Conservation (phyloP, 192 early-diverging fungal genomes). For the Backusella westeae region DNA sequence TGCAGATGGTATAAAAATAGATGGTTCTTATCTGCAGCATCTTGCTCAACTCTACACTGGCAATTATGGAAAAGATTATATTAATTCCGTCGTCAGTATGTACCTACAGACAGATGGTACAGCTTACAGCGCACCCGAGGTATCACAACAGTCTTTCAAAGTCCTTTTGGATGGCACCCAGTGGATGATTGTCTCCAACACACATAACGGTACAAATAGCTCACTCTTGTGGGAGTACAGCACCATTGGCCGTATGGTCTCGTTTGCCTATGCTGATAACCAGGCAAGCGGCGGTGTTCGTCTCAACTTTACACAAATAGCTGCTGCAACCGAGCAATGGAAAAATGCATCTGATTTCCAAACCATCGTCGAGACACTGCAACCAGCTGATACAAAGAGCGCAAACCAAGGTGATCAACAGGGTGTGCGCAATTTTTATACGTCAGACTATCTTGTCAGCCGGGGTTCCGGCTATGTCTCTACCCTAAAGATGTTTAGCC, state of each 20-base stretch:
- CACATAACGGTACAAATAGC: neutral
- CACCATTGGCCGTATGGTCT: constrained; percentile 26
- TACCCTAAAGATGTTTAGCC: constrained; percentile 27
- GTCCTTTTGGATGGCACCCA: constrained; percentile 23
- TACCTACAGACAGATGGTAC: constrained; percentile 13
- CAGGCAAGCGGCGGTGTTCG: constrained; percentile 18
- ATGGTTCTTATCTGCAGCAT: constrained; percentile 31
- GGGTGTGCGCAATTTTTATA: constrained; percentile 8
- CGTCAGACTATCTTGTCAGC: constrained; percentile 15
- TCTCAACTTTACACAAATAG: constrained; percentile 14
- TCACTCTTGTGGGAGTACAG: constrained; percentile 21
- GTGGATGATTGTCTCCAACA: constrained; percentile 24
- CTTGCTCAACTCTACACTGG: constrained; percentile 18
- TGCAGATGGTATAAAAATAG: constrained; percentile 23
- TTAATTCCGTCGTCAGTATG: constrained; percentile 12
- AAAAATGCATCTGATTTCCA: neutral
- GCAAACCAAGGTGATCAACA: neutral
- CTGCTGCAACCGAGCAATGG: constrained; percentile 16
- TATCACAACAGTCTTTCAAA: constrained; percentile 8
- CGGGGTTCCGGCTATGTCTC: constrained; percentile 11
- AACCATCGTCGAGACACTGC: neutral
- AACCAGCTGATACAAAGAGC: neutral
- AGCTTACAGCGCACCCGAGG: neutral
- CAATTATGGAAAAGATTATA: constrained; percentile 30
- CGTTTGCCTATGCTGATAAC: neutral